Evolutionary conservation across 192 early-diverging fungal genomes (phyloP).

Genomic region (Piromyces finnis): DNA sequence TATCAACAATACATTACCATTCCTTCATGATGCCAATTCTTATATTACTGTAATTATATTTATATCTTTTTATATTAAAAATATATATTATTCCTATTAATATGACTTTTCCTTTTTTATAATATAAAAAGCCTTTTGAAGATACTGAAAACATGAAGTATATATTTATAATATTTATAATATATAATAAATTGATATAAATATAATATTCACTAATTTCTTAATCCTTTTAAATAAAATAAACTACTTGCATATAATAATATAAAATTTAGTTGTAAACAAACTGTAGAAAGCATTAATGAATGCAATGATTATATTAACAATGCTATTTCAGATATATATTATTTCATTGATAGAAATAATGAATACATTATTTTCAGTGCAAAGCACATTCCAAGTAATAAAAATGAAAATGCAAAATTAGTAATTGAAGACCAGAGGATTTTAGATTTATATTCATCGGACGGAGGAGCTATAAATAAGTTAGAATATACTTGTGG

Average conservation of each 20-base stretch:
- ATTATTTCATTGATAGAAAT: neutral
- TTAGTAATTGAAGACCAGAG: neutral
- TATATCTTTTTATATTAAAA: too few relatives aligned
- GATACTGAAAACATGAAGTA: neutral
- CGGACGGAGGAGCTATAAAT: neutral
- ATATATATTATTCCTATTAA: too few relatives aligned
- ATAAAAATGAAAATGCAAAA: neutral
- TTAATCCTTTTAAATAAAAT: too few relatives aligned
- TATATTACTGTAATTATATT: too few relatives aligned
- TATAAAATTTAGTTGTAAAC: too few relatives aligned
- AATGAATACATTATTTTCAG: neutral
- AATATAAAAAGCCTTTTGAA: neutral
- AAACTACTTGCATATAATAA: too few relatives aligned
- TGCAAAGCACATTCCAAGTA: neutral
- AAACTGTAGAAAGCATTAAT: neutral
- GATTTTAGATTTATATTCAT: neutral
- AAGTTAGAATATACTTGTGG: neutral
- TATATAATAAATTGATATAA: too few relatives aligned
- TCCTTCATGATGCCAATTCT: too few relatives aligned
- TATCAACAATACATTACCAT: too few relatives aligned
- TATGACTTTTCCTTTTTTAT: too few relatives aligned
- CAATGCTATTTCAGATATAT: neutral
- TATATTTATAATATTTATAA: too few relatives aligned
- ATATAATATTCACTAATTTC: too few relatives aligned
- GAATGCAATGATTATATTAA: neutral